Percentiles rank a stretch among this genome's conserved stretches.
phyloP scores from a whole-genome alignment of 2,329 filamentous ascomycete genomes.

The Pestalotiopsis sp. region DNA sequence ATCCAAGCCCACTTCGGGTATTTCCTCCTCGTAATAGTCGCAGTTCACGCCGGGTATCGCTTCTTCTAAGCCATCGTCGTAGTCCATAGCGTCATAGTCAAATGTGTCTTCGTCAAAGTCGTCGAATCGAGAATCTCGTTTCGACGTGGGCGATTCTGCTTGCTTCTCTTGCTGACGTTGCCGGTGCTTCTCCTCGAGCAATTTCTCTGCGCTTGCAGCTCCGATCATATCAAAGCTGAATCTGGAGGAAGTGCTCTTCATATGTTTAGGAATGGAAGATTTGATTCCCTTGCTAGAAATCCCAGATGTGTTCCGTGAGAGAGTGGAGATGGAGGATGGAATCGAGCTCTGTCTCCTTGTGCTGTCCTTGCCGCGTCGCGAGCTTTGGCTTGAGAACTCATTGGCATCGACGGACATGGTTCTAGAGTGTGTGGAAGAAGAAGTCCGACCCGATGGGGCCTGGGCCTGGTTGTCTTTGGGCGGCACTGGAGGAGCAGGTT shows the following conservation, averaged over 20 bases:
- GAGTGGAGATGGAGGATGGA: constrained; percentile 38
- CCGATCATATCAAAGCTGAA: constrained; percentile 84
- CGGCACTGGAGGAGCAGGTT: constrained; percentile 38
- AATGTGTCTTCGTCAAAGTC: constrained; percentile 64
- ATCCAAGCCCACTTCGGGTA: constrained; percentile 24
- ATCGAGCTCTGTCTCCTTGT: constrained; percentile 27
- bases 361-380: constrained; percentile 17
- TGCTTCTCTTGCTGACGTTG: constrained; percentile 67
- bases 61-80: constrained; percentile 68
- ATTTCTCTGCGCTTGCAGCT: constrained; percentile 66
- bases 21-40: constrained; percentile 46
- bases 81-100: constrained; percentile 66
- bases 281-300: constrained; percentile 47
- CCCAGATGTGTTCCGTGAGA: constrained; percentile 55
- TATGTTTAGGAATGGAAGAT: constrained; percentile 61
- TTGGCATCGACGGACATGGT: constrained; percentile 28
- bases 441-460: constrained; percentile 28
- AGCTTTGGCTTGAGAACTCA: constrained; percentile 15
- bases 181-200: constrained; percentile 73
- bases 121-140: constrained; percentile 57
- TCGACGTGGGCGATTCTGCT: constrained; percentile 35
- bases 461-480: constrained; percentile 37
- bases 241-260: constrained; percentile 77
- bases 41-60: constrained; percentile 62
- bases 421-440: constrained; percentile 37